Base-by-base conservation (phyloP, 129 eudicot genomes). In the Sambucus nigra region DNA sequence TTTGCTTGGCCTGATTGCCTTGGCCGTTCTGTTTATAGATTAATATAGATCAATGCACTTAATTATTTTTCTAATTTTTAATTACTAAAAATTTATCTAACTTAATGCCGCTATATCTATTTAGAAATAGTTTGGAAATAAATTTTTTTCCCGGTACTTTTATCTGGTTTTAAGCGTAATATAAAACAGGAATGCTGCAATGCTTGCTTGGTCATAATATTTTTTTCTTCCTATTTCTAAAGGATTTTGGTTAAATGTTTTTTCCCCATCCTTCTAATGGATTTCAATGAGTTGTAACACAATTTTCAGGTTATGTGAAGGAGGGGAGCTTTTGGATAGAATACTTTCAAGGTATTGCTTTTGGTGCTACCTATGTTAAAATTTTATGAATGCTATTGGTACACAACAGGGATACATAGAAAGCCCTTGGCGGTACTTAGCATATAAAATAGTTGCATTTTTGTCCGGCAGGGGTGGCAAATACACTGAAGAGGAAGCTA, bases 401-500 rank as follows among this genome's bases (percentile, higher is more conserved):
- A 5, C 20, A 18, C n/a, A n/a, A n/a, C n/a, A n/a, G n/a, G n/a
- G n/a, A n/a, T n/a, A n/a, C n/a, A 29, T 29, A 29, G 35, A 29
- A 29, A 3, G 8, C 35, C 24, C 21, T 39, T 13, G 25, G 45
- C 22, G 20, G 40, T 61, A 47, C 1, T 3, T 29, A 5, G 39
- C n/a, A 7, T 25, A 17, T 32, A 16, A 52, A 65, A 38, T 17
- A 26, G 46, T 19, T 18, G 32, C 47, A 19, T 24, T 64, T 66
- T 2, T 25, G 57, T 38, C 21, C 55, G 60, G 59, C 72, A 92
- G 99, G 73, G 99, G 99, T 38, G 99, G 99, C 14, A 92, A 80
- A 48, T 92, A 86, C 69, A 55, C 84, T 0, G 99, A 92, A 82
- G 99, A 82, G 21, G 99, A 92, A 61, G 99, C 99, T 19, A 92